Base-by-base conservation (phyloP, 805 yeast species). In the Saccharomycopsis synnaedendra region DNA sequence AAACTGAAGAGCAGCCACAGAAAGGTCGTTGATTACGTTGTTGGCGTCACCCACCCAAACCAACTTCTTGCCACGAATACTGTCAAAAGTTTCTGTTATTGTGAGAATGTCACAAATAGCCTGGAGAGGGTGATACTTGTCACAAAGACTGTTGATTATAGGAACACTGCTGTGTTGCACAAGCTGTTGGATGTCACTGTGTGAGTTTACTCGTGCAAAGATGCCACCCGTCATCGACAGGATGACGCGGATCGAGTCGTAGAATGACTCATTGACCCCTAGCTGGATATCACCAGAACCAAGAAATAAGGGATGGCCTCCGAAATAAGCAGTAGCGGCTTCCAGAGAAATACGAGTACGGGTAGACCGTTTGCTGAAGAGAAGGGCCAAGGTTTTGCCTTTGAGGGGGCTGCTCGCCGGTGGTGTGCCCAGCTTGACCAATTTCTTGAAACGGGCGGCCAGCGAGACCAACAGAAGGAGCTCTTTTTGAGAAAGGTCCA, bases 21-120 rank as follows among this genome's bases (percentile, higher is more conserved):
- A 78, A 65, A 93, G 73, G 67, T 93, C 98, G 63, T 93, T 90
- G 52, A 93, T 82, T 33, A 93, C 97, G 59, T 93, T 93, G 64
- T 93, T 93, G 32, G 97, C 82, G 63, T 90, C 98, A 51, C 98
- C 98, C 19, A 93, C 79, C 98, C 98, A 90, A 1, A 96, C 80
- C 43, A 90, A 66, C 57, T 87, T 89, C 47, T 63, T 60, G 9
- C 75, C 76, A 41, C 60, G 54, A 43, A 60, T 52, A n/a, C 30
- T 28, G 28, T 57, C 56, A 58, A 85, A 85, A 3, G 80, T 65
- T 65, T 93, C 97, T 54, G 82, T 78, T 51, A 93, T 83, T 3
- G 97, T 89, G 55, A 86, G 67, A 49, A 93, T 57, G 63, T 93
- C 98, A 49, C 97, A 80, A 54, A 93, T 84, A 3, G 97, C 95